Evolutionary conservation across 352 stramenopile species (phyloP), one percentile per base, ranked within the genome.

Genomic region (Lagenidium giganteum): DNA sequence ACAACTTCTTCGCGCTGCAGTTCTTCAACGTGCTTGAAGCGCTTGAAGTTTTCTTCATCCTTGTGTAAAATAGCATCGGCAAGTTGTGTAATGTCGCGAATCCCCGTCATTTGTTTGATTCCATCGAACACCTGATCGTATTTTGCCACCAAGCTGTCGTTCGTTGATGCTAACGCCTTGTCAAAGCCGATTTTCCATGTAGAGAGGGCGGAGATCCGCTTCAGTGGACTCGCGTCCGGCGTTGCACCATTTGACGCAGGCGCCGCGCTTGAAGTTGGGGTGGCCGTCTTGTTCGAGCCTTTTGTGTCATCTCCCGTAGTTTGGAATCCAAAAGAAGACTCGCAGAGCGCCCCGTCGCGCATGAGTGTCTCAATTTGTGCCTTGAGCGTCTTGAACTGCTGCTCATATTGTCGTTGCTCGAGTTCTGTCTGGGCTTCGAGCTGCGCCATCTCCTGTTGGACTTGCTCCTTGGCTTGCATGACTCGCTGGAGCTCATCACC

Each of bases 11-110:
- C 78, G 7, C 64, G 61, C 31, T 82, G 69, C 7, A 90, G 42
- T 31, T 75, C 70, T 35, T 90, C 78, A 9, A 86, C 75, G 25
- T 69, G 73, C 48, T 84, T 81, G 49, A 90, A 90, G 18, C 71
- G 76, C 54, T 87, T 80, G 36, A 90, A 90, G 39, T 90, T 90
- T 30, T 72, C 70, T 37, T 83, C 78, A 42, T 90, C 78, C 13
- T 77, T 79, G 32, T 43, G 36, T 11, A 78, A 39, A 35, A 90
- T 67, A 22, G 76, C 73, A 3, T 63, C 42, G 12, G 73, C 63
- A 21, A 90, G 57, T 39, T 64, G 60, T 0, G 61, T 53, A 11
- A 76, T 65, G 34, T 87, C 72, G n/a, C 54, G 47, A 3, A 81
- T 61, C 2, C 78, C 74, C 21, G 70, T 87, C 8, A 66, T 53